Evolutionary conservation across 495 filamentous ascomycete genomes (phyloP), one percentile per base, ranked within the genome.

Genomic region (Penicillium dipodomyicola): DNA sequence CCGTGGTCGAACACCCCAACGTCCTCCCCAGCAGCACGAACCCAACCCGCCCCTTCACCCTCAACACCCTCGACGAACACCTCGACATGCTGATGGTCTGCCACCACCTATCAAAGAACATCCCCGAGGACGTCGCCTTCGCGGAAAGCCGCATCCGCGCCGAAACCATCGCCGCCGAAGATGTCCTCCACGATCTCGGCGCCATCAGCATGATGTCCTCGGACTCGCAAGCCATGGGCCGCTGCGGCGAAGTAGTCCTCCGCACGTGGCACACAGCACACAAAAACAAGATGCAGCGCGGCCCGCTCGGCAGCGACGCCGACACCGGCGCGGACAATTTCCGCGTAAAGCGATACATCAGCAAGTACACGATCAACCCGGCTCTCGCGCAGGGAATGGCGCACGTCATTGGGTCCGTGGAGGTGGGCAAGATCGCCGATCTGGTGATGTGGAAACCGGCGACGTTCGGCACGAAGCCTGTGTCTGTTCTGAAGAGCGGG

Each of bases 71-170:
- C 0, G 94, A 97, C 58, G 94, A 98, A 75, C 94, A 98, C 73
- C 83, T 97, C 2, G 94, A 97, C 71, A 98, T 98, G 94, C 72
- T 98, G 33, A 97, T 97, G 94, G 90, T 96, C 25, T 98, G 94
- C 82, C 94, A 98, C 67, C 95, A 98, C 67, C 75, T 97, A 19
- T 88, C 84, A 45, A 91, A 88, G 72, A 85, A 95, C 67, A 97
- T 97, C 55, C 90, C 91, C 53, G 94, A 98, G 70, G 94, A 98
- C 69, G 89, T 97, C 15, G 90, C 91, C 2, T 98, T 98, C 63
- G 94, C 94, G 40, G 94, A 98, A 73, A 90, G 86, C 47, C 90
- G 94, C 19, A 98, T 98, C 69, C 85, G 94, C 29, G 89, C 90
- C 47, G 91, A 98, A 74, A 98, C 94, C 44, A 98, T 98, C 67